These are phyloP conservation scores for Corchorus capsularis DNA, from an alignment of 345 rosid species.

Conservation along the genomic window DNA sequence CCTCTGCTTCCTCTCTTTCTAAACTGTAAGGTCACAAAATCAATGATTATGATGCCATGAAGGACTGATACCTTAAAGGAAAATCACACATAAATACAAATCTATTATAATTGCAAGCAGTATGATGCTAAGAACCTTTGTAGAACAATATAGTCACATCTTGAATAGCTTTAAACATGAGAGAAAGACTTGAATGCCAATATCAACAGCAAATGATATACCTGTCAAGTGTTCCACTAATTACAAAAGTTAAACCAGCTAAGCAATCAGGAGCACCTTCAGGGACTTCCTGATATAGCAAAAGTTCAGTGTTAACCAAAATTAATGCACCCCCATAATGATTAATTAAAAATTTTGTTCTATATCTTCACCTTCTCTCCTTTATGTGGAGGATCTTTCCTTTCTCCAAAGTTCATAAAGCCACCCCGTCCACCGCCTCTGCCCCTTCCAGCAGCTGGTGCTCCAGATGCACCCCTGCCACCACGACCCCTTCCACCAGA, in stretches of 20 bases:
- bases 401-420: conserved; percentile 89
- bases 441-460: conserved; percentile 78
- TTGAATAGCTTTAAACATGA: neutral
- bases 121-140: neutral
- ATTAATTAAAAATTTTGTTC: conserved; percentile 7
- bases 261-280: conserved; percentile 92
- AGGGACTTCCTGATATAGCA: conserved; percentile 85
- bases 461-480: conserved; percentile 66
- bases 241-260: conserved; percentile 85
- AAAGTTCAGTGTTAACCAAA: conserved; percentile 25
- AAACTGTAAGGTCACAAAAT: conserved; percentile 53
- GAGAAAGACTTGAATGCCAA: conserved; percentile 12
- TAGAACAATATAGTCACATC: neutral
- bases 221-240: conserved; percentile 99
- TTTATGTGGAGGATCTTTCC: conserved; percentile 99
- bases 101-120: conserved; percentile 6
- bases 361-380: conserved; percentile 80
- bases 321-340: neutral
- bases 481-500: conserved; percentile 82
- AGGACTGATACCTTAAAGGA: conserved; percentile 9
- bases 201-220: conserved; percentile 32
- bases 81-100: conserved; percentile 3
- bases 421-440: conserved; percentile 93
- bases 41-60: conserved; percentile 12
- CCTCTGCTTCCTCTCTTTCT: conserved; percentile 99